Percentiles rank a stretch among this genome's conserved stretches.
Conservation (phyloP, 805 yeast species). For the Wickerhamomyces chambardii region DNA sequence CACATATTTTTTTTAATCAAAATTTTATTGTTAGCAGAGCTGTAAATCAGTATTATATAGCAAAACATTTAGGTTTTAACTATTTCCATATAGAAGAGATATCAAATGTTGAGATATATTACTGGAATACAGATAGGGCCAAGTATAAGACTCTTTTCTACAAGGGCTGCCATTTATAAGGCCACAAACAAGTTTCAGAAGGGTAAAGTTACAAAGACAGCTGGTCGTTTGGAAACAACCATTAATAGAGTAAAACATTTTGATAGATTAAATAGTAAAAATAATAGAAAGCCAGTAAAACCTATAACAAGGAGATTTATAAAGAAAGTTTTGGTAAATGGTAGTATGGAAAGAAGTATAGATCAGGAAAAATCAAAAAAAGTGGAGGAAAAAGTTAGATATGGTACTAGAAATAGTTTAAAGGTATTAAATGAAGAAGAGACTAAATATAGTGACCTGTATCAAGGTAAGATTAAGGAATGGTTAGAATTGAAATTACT, state of each 20-base stretch:
- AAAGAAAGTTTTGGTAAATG: neutral
- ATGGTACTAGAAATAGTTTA: conserved; percentile 42
- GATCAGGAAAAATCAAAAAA: neutral
- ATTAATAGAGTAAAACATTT: neutral
- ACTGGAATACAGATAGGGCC: no score
- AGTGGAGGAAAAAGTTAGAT: conserved; percentile 16
- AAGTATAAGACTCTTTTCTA: no score
- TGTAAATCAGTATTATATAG: no score
- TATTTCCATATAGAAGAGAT: no score
- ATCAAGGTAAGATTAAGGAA: conserved; percentile 42
- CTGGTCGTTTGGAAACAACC: neutral
- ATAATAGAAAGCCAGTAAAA: neutral
- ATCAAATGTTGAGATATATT: no score
- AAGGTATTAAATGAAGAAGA: conserved; percentile 27
- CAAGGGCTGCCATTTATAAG: neutral
- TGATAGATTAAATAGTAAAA: neutral
- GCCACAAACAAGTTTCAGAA: no score
- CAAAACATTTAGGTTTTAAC: no score
- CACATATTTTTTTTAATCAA: no score
- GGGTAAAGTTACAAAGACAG: neutral
- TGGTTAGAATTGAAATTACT: conserved; percentile 63
- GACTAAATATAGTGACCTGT: conserved; percentile 24
- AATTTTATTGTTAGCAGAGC: no score
- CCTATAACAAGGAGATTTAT: neutral
- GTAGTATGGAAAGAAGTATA: neutral